These are phyloP conservation scores for Leccinum imitatum DNA, from an alignment of 768 basidiomycete species.

Conservation along the genomic window DNA sequence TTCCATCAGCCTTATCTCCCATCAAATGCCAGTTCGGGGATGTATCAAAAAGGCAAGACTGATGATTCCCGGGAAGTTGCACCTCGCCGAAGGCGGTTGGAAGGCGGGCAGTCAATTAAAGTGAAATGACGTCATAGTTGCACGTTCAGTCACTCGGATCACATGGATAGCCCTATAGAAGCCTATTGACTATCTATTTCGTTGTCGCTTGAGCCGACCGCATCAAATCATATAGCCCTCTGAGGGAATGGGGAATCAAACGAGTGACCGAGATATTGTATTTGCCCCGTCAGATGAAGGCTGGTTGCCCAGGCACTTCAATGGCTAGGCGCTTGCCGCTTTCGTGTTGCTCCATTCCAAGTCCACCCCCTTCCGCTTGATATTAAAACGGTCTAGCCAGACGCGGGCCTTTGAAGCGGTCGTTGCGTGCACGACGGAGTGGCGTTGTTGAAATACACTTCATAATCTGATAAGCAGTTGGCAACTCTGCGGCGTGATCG, in stretches of 20 bases:
- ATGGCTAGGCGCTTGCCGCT: conserved; percentile 10
- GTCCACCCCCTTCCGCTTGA: conserved; percentile 5
- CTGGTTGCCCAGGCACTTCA: conserved; percentile 8
- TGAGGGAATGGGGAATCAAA: conserved; percentile 27
- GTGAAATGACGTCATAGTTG: conserved; percentile 42
- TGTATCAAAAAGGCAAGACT: conserved; percentile 35
- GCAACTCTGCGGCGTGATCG: conserved; percentile 25
- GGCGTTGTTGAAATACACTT: conserved; percentile 15
- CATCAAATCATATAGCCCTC: conserved; percentile 25
- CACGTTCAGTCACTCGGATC: conserved; percentile 29
- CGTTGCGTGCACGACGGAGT: conserved; percentile 25
- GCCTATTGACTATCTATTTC: conserved; percentile 21
- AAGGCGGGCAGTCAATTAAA: conserved; percentile 54
- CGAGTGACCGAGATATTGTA: conserved; percentile 4
- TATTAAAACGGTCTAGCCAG: conserved; percentile 1
- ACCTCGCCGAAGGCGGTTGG: conserved; percentile 53
- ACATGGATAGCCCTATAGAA: conserved; percentile 25
- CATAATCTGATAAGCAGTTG: conserved; percentile 9
- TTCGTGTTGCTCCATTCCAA: conserved; percentile 8
- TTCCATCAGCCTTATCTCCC: conserved; percentile 53
- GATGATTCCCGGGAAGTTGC: conserved; percentile 40
- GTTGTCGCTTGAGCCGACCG: conserved; percentile 16
- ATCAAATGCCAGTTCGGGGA: conserved; percentile 50
- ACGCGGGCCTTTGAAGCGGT: background rate
- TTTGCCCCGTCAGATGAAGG: conserved; percentile 14